A percentile compares a stretch with the other conserved stretches of the same genome.
Conservation (phyloP, 2,329 filamentous ascomycete genomes). For the Pyrenophora tritici-repentis region DNA sequence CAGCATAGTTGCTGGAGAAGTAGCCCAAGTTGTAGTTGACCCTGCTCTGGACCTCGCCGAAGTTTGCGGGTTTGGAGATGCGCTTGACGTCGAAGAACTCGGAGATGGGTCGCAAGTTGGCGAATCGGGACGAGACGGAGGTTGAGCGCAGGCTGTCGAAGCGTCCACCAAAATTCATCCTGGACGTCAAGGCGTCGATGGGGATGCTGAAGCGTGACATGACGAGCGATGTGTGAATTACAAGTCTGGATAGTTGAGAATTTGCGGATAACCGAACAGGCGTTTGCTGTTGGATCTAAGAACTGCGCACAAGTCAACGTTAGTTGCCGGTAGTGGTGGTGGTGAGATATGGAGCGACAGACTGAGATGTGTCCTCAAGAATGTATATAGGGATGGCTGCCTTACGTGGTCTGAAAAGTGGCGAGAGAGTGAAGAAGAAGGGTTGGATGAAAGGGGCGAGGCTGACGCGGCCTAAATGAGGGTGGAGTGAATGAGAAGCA, state of each 20-base stretch:
- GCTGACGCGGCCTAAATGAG: constrained; percentile 35
- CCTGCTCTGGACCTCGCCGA: constrained; percentile 84
- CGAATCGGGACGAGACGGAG: constrained; percentile 79
- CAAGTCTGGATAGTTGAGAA: background rate
- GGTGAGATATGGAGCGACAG: constrained; percentile 5
- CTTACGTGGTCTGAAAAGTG: constrained; percentile 30
- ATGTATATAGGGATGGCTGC: constrained; percentile 29
- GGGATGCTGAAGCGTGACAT: constrained; percentile 95
- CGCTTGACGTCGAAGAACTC: constrained; percentile 98
- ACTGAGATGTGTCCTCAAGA: constrained; percentile 39
- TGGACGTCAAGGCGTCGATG: constrained; percentile 86
- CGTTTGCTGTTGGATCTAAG: constrained; percentile 35
- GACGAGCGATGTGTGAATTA: constrained; percentile 27
- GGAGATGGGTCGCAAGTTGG: constrained; percentile 86
- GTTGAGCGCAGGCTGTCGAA: constrained; percentile 83
- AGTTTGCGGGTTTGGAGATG: constrained; percentile 90
- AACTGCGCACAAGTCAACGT: constrained; percentile 37
- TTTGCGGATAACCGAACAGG: constrained; percentile 13
- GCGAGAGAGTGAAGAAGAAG: constrained; percentile 17
- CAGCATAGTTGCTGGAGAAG: constrained; percentile 98
- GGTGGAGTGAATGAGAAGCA: constrained; percentile 4
- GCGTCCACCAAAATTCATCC: constrained; percentile 82
- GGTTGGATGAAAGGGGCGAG: constrained; percentile 13
- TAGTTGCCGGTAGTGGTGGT: constrained; percentile 22
- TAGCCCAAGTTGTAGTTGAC: constrained; percentile 97